phyloP scores from a whole-genome alignment of 2,329 filamentous ascomycete species.

The Neurospora crassa region DNA sequence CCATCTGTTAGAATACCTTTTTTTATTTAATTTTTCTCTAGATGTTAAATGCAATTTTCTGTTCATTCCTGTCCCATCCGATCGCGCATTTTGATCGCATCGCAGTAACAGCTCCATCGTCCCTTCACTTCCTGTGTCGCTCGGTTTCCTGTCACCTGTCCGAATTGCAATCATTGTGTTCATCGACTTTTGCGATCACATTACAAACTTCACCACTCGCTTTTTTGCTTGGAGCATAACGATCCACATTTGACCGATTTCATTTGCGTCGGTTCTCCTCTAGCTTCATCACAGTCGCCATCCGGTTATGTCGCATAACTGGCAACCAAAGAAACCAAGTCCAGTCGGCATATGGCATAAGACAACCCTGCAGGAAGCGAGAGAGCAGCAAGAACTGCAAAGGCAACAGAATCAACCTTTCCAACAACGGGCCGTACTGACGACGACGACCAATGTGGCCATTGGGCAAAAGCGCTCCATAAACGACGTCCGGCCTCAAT shows the following conservation, averaged over 20 bases:
- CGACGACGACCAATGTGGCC: slow-evolving; percentile 6
- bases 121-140: background rate
- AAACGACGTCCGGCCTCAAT: slow-evolving; percentile 4
- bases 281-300: background rate
- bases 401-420: slow-evolving; percentile 8
- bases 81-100: background rate
- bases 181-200: background rate
- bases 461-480: slow-evolving; percentile 19
- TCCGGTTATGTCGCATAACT: background rate
- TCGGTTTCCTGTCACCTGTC: background rate
- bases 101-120: background rate
- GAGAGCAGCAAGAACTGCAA: slow-evolving; percentile 3
- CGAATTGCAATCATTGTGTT: background rate
- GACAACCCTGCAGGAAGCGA: slow-evolving; percentile 1
- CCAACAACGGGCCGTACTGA: background rate
- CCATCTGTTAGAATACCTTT: background rate
- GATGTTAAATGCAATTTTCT: background rate
- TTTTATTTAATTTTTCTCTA: background rate
- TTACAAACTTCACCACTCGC: background rate
- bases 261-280: background rate
- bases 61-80: background rate
- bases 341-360: slow-evolving; percentile 5
- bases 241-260: background rate
- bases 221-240: background rate
- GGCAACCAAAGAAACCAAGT: background rate